A percentile compares a stretch with the other conserved stretches of the same genome.
phyloP scores from a whole-genome alignment of 2,329 filamentous ascomycete species.

The Xylaria sp. region DNA sequence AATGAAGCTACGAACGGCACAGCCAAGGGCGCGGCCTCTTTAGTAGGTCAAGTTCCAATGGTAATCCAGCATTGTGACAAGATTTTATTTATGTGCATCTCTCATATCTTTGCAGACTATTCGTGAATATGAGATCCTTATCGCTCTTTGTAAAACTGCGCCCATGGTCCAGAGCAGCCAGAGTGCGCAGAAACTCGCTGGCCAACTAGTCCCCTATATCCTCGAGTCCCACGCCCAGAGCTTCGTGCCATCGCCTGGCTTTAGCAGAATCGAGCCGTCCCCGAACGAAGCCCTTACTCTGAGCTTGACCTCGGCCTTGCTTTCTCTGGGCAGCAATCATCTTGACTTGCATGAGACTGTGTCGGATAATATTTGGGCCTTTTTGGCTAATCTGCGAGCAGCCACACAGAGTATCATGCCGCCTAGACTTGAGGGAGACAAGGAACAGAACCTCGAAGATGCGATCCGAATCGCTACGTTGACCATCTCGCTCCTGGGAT shows the following conservation, averaged over 20 bases:
- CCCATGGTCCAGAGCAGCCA: conserved; percentile 64
- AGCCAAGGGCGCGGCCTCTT: conserved; percentile 35
- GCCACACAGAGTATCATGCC: conserved; percentile 53
- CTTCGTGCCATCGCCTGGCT: conserved; percentile 74
- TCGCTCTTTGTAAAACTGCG: conserved; percentile 87
- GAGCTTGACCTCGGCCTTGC: conserved; percentile 71
- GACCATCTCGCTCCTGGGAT: conserved; percentile 80
- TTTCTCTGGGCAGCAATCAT: conserved; percentile 74
- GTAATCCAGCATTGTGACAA: conserved; percentile 35
- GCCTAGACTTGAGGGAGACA: conserved; percentile 50
- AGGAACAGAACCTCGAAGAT: conserved; percentile 58
- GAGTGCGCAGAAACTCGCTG: conserved; percentile 71
- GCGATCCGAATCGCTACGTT: conserved; percentile 68
- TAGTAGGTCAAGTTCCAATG: conserved; percentile 55
- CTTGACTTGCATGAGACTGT: conserved; percentile 61
- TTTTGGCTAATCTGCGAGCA: conserved; percentile 64
- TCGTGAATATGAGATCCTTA: conserved; percentile 84
- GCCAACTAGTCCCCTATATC: conserved; percentile 77
- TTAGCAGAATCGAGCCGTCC: conserved; percentile 76
- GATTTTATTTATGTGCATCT: neutral
- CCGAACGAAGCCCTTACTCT: conserved; percentile 81
- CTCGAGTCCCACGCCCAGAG: conserved; percentile 76
- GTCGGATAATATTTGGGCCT: conserved; percentile 61
- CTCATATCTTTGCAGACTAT: conserved; percentile 55
- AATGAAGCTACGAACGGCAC: conserved; percentile 47